Evolutionary conservation across 306 rosid genomes (phyloP).

Genomic region (Cucurbita argyrosperma): DNA sequence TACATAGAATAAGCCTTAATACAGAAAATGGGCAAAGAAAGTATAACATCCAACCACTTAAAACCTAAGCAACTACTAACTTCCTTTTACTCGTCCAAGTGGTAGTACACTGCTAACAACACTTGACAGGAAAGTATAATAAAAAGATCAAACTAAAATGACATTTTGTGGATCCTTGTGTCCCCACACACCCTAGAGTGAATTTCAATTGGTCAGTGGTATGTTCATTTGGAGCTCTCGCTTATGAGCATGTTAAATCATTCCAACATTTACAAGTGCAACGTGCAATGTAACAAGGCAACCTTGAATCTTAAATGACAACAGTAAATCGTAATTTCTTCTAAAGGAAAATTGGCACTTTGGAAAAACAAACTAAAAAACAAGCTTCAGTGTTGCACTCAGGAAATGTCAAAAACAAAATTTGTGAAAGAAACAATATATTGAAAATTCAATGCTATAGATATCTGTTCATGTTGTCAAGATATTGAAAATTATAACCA

Average conservation of each 20-base stretch:
- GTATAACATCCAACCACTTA: neutral
- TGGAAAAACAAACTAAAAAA: neutral
- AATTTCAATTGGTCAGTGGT: neutral
- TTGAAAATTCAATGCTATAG: too few relatives aligned
- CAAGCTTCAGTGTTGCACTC: neutral
- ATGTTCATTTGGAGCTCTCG: neutral
- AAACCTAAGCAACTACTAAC: neutral
- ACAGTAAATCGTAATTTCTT: neutral
- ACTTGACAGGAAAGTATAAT: neutral
- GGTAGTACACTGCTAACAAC: neutral
- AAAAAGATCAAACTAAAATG: neutral
- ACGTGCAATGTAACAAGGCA: neutral
- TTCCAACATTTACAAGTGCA: neutral
- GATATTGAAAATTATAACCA: slow-evolving; percentile 6
- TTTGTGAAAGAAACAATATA: neutral
- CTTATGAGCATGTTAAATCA: neutral
- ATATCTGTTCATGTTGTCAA: neutral
- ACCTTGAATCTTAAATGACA: neutral
- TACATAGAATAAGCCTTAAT: slow-evolving; percentile 6
- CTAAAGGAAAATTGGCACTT: neutral
- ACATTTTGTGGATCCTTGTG: neutral
- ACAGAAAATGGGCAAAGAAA: neutral
- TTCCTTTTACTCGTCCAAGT: neutral
- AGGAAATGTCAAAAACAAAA: neutral
- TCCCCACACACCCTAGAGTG: neutral